Conservation (phyloP, 345 rosid genomes). For the Mangifera indica region DNA sequence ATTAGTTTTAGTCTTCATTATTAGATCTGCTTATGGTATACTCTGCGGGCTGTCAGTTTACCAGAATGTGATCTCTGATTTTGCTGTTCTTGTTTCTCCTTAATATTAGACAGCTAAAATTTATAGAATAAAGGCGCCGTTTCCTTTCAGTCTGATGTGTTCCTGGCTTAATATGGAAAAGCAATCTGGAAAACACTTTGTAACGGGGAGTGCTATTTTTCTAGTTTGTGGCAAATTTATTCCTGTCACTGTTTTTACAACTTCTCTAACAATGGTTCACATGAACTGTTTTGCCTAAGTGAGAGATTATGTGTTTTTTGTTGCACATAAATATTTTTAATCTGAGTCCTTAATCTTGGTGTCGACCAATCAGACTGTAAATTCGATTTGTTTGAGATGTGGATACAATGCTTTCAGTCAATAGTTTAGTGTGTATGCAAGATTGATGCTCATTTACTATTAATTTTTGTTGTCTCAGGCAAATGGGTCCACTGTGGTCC, state of each 20-base stretch:
- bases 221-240: not conserved
- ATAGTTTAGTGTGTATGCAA: not conserved
- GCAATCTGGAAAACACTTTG: not conserved
- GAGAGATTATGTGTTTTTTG: not conserved
- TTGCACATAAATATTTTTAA: not conserved
- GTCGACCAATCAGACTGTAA: conserved; percentile 3
- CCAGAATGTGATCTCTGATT: conserved; percentile 4
- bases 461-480: conserved; percentile 49
- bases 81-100: conserved; percentile 21
- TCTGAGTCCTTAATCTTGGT: not conserved
- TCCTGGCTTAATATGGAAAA: not conserved
- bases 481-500: conserved; percentile 69
- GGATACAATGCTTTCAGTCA: not conserved
- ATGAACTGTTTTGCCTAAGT: not conserved
- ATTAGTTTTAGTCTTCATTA: conserved; percentile 27
- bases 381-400: not conserved
- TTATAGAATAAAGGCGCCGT: conserved; percentile 4
- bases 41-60: conserved; percentile 29
- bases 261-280: not conserved
- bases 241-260: conserved; percentile 1
- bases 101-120: conserved; percentile 17
- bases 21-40: conserved; percentile 13
- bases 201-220: not conserved
- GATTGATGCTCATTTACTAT: not conserved
- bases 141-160: conserved; percentile 6